Evolutionary conservation across 768 basidiomycete species (phyloP), one percentile per base, ranked within the genome.

Genomic region (Imleria badia): DNA sequence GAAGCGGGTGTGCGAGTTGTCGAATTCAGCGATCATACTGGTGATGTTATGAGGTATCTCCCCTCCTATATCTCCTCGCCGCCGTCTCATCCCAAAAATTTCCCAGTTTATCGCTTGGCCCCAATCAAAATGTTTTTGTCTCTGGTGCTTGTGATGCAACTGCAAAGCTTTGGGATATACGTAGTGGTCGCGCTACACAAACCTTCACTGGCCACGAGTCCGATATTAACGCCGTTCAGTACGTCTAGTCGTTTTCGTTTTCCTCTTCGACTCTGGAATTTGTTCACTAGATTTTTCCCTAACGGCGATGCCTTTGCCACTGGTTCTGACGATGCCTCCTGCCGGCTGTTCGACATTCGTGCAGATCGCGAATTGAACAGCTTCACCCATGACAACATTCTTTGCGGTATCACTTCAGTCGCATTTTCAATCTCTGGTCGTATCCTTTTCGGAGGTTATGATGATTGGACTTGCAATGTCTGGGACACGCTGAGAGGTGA

Each of bases 401-500:
- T 98, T 15, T 98, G 96, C 66, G 96, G 97, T 59, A 97, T 99
- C 73, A 99, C 96, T 14, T 98, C 95, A 5, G 97, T 99, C 61
- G 96, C 94, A 14, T 99, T 99, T 79, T 98, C 96, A 5, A 91
- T 93, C 62, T 98, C 95, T 26, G 96, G 96, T 35, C 90, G 96
- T 55, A 92, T 99, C 64, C 80, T 99, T 36, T 99, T 99, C 62
- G 96, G 97, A 60, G 96, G 96, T 39, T 99, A 99, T 70, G 96
- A 99, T 73, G 96, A 99, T 70, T 98, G 97, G 91, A 98, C 97
- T 62, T 95, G 94, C 79, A 99, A 99, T 69, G 96, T 98, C 48
- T 99, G 96, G 96, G 96, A 99, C 71, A 98, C 95, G 29, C 80
- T 99, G 66, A 97, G 96, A 74, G 97, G 97, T 51, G 96, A 98